Percentiles rank a stretch among this genome's conserved stretches.
These are phyloP conservation scores for Emergomyces orientalis DNA, from an alignment of 2,329 filamentous ascomycete species.

Conservation along the genomic window DNA sequence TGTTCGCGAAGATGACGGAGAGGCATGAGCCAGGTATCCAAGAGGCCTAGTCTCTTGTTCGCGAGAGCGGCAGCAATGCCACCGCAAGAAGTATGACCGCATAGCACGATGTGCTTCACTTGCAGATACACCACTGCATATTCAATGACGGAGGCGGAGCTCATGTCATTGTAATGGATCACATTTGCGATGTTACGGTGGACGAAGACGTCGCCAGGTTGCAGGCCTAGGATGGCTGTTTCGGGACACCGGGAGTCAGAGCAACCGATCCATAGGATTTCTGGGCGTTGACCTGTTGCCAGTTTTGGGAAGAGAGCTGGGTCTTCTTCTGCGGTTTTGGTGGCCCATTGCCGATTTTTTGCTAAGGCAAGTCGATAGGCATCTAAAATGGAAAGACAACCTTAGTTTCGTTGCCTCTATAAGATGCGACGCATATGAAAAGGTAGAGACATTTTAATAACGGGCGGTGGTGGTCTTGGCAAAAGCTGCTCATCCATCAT, in stretches of 20 bases:
- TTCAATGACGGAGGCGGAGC: constrained; percentile 64
- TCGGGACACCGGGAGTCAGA: constrained; percentile 78
- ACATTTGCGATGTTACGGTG: constrained; percentile 90
- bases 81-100: constrained; percentile 53
- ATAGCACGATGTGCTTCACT: constrained; percentile 54
- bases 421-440: neutral
- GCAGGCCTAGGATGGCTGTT: constrained; percentile 66
- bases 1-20: constrained; percentile 46
- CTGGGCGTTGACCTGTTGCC: constrained; percentile 54
- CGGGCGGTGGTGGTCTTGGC: neutral
- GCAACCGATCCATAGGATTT: constrained; percentile 73
- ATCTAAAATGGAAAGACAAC: constrained; percentile 37
- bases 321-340: constrained; percentile 54
- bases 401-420: neutral
- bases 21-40: constrained; percentile 55
- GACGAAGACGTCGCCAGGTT: constrained; percentile 77
- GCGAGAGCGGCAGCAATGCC: constrained; percentile 48
- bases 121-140: constrained; percentile 66
- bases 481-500: neutral
- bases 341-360: constrained; percentile 62
- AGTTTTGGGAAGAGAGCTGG: constrained; percentile 62
- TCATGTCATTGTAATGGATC: constrained; percentile 64
- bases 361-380: constrained; percentile 54
- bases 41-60: constrained; percentile 48
- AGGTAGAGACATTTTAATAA: neutral